Evolutionary conservation across 805 yeast species (phyloP).

Genomic region (Tetrapisispora iriomotensis): DNA sequence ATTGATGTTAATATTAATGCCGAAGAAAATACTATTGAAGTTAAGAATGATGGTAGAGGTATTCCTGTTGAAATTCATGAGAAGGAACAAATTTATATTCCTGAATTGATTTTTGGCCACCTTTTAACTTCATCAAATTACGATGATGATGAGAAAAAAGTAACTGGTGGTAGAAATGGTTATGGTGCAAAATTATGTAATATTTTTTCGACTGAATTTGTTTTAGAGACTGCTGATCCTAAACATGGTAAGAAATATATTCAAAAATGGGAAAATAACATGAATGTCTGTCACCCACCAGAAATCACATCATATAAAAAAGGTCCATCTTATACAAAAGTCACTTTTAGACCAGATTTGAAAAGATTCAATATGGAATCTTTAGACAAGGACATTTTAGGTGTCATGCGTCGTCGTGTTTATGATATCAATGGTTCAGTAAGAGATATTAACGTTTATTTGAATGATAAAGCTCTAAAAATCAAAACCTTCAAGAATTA

Average conservation of each 20-base stretch:
- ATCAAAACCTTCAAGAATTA: constrained; percentile 74
- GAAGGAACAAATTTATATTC: constrained; percentile 87
- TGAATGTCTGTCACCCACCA: constrained; percentile 71
- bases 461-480: constrained; percentile 64
- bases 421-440: constrained; percentile 94
- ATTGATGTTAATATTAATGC: constrained; percentile 75
- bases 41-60: constrained; percentile 89
- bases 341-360: constrained; percentile 83
- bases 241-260: constrained; percentile 49
- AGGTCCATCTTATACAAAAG: constrained; percentile 71
- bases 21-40: constrained; percentile 64
- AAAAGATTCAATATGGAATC: constrained; percentile 74
- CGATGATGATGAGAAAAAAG: constrained; percentile 90
- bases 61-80: constrained; percentile 90
- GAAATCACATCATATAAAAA: constrained; percentile 44
- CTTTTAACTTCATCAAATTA: constrained; percentile 90
- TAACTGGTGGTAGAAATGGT: constrained; percentile 97
- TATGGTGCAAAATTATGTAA: constrained; percentile 97
- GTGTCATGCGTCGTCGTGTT: constrained; percentile 86
- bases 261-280: constrained; percentile 83
- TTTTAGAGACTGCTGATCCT: constrained; percentile 81
- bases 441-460: constrained; percentile 62
- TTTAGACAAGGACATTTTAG: constrained; percentile 71
- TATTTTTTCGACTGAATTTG: constrained; percentile 82
- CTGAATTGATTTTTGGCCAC: constrained; percentile 93